Conservation (phyloP, 345 rosid species). For the Aquilaria malaccensis region DNA sequence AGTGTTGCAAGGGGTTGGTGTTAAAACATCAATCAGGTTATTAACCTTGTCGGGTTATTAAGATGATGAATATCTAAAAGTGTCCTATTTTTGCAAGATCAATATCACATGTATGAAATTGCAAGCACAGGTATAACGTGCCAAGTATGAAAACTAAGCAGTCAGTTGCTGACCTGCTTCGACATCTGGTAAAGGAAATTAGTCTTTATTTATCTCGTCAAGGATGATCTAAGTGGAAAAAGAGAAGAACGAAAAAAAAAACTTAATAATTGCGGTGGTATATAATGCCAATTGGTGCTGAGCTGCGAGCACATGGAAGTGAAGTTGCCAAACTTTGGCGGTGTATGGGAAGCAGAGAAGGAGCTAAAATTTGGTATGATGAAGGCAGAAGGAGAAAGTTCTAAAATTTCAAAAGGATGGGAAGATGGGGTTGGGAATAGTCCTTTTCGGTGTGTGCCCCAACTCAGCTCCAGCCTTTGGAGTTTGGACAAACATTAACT, state of each 20-base stretch:
- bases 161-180: too few relatives aligned
- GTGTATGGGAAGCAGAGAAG: neutral
- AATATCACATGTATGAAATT: too few relatives aligned
- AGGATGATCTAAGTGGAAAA: neutral
- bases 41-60: too few relatives aligned
- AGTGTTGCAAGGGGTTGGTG: too few relatives aligned
- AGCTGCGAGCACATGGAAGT: neutral
- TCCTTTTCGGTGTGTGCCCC: constrained; percentile 20
- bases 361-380: neutral
- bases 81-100: too few relatives aligned
- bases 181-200: too few relatives aligned
- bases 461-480: constrained; percentile 1
- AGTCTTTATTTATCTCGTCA: too few relatives aligned
- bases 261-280: too few relatives aligned
- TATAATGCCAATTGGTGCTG: too few relatives aligned
- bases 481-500: neutral
- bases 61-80: too few relatives aligned
- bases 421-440: constrained; percentile 7
- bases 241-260: neutral
- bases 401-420: constrained; percentile 9
- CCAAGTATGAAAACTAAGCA: constrained; percentile 8
- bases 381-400: constrained; percentile 12
- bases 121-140: neutral
- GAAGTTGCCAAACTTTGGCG: neutral
- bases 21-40: too few relatives aligned